Conservation (phyloP, 2,329 filamentous ascomycete genomes). For the Calonectria pteridis region DNA sequence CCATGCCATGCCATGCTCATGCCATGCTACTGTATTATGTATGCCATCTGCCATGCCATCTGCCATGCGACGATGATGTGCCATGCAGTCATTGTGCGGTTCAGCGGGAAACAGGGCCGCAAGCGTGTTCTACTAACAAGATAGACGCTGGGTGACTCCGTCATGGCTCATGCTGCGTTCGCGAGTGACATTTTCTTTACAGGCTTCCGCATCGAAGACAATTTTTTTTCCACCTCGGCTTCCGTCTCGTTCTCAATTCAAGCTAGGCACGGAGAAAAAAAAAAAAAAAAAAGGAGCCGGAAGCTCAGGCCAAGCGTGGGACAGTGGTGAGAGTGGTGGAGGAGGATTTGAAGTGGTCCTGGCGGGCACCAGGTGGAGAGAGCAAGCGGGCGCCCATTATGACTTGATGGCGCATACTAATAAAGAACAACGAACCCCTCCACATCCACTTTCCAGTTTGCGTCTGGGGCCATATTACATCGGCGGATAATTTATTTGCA, state of each 20-base stretch:
- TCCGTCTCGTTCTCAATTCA: conserved; percentile 2
- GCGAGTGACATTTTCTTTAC: background rate
- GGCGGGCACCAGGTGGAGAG: conserved; percentile 14
- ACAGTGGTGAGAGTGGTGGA: conserved; percentile 30
- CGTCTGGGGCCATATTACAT: conserved; percentile 2
- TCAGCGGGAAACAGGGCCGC: conserved; percentile 2
- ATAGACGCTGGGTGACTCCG: background rate
- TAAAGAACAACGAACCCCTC: conserved; percentile 30
- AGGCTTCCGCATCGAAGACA: background rate
- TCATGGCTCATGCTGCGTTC: background rate
- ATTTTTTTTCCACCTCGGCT: background rate
- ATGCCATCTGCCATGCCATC: conserved; percentile 16
- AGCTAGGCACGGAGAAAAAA: conserved; percentile 15
- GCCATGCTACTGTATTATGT: conserved; percentile 8
- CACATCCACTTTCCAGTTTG: conserved; percentile 12
- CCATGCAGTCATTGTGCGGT: conserved; percentile 15
- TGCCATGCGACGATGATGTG: conserved; percentile 16
- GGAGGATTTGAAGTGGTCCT: conserved; percentile 29
- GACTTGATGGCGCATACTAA: conserved; percentile 23
- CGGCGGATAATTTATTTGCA: conserved; percentile 8
- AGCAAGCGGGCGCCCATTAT: conserved; percentile 24
- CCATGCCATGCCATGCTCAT: conserved; percentile 9
- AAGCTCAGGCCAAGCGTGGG: conserved; percentile 34
- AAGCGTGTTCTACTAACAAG: conserved; percentile 2
- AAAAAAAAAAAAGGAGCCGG: conserved; percentile 27